Conservation (phyloP, 2,329 filamentous ascomycete species). For the Elsinoe perseae region DNA sequence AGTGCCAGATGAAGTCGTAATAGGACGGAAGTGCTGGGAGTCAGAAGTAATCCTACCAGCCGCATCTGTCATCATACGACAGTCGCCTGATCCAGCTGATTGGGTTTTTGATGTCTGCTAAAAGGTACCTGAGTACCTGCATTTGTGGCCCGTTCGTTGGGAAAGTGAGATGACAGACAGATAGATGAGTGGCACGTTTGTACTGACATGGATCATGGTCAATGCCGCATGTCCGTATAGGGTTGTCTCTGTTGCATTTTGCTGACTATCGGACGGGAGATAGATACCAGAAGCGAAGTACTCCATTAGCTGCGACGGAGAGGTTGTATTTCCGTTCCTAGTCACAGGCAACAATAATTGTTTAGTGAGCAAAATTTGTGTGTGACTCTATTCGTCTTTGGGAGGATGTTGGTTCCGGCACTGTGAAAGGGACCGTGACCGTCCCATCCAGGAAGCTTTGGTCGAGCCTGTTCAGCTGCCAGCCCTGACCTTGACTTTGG, state of each 20-base stretch:
- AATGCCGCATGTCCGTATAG: not conserved
- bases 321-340: not conserved
- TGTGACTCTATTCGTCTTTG: conserved; percentile 1
- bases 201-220: not conserved
- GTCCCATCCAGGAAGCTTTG: too few species aligned
- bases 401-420: not conserved
- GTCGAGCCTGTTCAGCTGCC: not conserved
- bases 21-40: not conserved
- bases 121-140: conserved; percentile 4
- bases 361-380: not conserved
- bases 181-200: not conserved
- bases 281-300: not conserved
- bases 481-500: not conserved
- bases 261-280: not conserved
- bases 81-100: conserved; percentile 4
- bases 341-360: conserved; percentile 2
- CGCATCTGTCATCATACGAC: conserved; percentile 9
- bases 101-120: not conserved
- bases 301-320: not conserved
- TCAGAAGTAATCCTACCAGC: conserved; percentile 7
- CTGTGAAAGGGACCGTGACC: not conserved
- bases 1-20: not conserved
- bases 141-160: not conserved
- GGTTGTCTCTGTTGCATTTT: not conserved
- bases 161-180: not conserved